These are phyloP conservation scores for Curvularia hawaiiensis DNA, from an alignment of 2,329 filamentous ascomycete species.

Conservation along the genomic window DNA sequence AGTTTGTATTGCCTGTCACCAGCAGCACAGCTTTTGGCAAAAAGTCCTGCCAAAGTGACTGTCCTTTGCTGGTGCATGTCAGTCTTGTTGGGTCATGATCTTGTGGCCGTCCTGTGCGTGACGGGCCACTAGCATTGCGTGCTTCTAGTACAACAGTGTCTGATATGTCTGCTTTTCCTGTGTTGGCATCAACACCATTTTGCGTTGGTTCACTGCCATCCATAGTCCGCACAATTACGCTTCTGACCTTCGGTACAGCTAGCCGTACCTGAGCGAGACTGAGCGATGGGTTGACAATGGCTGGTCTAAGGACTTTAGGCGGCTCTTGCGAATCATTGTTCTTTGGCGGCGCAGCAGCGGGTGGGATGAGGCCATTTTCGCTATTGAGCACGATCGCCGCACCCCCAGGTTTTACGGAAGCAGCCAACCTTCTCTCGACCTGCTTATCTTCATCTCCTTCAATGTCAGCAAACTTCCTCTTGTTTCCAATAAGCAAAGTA, in stretches of 20 bases:
- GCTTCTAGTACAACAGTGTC: constrained; percentile 82
- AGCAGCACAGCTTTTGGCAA: constrained; percentile 86
- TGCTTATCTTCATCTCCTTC: constrained; percentile 76
- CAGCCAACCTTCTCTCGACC: constrained; percentile 63
- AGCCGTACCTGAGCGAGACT: constrained; percentile 82
- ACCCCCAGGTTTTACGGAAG: constrained; percentile 68
- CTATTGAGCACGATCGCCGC: constrained; percentile 77
- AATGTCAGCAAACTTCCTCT: constrained; percentile 76
- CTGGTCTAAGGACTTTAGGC: constrained; percentile 85
- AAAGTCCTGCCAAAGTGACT: constrained; percentile 91
- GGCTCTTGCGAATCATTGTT: constrained; percentile 52
- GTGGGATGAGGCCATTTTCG: constrained; percentile 77
- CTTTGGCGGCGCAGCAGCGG: constrained; percentile 59
- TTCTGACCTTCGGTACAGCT: constrained; percentile 84
- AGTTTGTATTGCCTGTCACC: constrained; percentile 84
- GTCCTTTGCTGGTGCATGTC: constrained; percentile 78
- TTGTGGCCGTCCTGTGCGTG: constrained; percentile 63
- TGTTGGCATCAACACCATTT: constrained; percentile 51
- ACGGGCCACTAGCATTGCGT: constrained; percentile 72
- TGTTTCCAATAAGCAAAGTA: constrained; percentile 88
- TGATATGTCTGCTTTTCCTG: constrained; percentile 57
- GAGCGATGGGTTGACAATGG: constrained; percentile 81
- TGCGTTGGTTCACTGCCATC: constrained; percentile 64
- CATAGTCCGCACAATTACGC: constrained; percentile 79
- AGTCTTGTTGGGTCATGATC: constrained; percentile 83